Evolutionary conservation across 148 eudicot genomes (phyloP).

Genomic region (Nepenthes mirabilis): DNA sequence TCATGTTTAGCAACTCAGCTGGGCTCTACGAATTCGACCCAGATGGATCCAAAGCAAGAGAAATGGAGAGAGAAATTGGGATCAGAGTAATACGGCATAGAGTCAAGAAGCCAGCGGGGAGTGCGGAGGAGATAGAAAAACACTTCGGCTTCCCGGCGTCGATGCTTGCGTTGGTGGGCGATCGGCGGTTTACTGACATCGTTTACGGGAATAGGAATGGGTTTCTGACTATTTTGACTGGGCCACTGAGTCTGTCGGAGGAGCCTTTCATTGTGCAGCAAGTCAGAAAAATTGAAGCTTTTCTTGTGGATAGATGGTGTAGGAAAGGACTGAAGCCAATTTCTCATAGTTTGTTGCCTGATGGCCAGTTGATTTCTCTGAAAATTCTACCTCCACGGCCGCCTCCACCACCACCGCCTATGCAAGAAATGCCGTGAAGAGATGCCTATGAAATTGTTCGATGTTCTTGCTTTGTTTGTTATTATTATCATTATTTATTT

Average conservation of each 20-base stretch:
- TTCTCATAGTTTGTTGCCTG: constrained; percentile 36
- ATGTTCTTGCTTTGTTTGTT: too few species aligned
- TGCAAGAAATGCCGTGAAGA: neutral
- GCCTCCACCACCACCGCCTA: neutral
- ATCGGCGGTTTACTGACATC: constrained; percentile 78
- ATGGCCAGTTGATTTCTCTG: constrained; percentile 14
- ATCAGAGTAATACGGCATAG: constrained; percentile 60
- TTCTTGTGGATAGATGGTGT: constrained; percentile 41
- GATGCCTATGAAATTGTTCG: too few species aligned
- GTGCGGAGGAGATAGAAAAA: constrained; percentile 62
- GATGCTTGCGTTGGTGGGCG: constrained; percentile 76
- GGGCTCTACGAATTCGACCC: constrained; percentile 71
- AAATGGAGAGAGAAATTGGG: constrained; percentile 51
- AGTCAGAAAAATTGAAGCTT: constrained; percentile 62
- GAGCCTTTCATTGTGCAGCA: constrained; percentile 72
- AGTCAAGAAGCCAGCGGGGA: constrained; percentile 84
- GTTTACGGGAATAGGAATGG: constrained; percentile 85
- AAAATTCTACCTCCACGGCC: constrained; percentile 15
- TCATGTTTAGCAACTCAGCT: constrained; percentile 83
- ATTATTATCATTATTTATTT: too few species aligned
- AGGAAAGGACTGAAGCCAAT: constrained; percentile 38
- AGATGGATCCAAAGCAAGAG: constrained; percentile 58
- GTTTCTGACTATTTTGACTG: constrained; percentile 60
- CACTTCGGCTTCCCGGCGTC: constrained; percentile 51
- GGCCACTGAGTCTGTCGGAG: constrained; percentile 48